Base-by-base conservation (phyloP, 495 filamentous ascomycete species). In the Pseudotulostoma volvatum region DNA sequence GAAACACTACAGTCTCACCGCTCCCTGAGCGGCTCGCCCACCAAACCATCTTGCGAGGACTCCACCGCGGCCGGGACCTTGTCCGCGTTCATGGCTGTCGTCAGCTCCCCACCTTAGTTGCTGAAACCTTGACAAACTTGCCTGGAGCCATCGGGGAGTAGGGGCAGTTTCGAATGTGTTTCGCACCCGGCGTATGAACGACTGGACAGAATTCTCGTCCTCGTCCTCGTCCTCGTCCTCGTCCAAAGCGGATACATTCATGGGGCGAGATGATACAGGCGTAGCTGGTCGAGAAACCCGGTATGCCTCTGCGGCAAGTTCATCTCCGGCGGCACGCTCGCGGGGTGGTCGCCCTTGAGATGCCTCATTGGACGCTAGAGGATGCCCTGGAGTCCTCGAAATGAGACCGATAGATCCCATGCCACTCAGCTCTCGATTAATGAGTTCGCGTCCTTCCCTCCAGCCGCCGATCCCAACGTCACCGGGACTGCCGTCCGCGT, bases 391-490 rank as follows among this genome's bases (percentile, higher is more conserved):
- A 51, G 57, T 34, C 47, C 47, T 33, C 41, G 54, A 49, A 23
- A 63, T 55, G 4, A 62, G 63, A 4, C 64, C 61, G 8, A 76
- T 51, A 13, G 68, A 68, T n/a, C 62, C 66, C 34, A 66, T 50
- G 0, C 77, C 79, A 36, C 79, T 74, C 13, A 92, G 53, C 52
- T 97, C 90, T 9, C 87, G 75, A 42, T 94, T 84, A 42, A 97
- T 94, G 9, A 97, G 67, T 19, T 85, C 84, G n/a, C 82, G 70
- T 9, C 90, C 90, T 62, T 97, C 90, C 23, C 87, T 68, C 90
- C 90, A 97, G 11, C 78, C 74, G 16, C 81, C 82, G n/a, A 74
- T 73, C 20, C 85, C 85, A 40, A 76, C 80, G 7, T 69, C 75
- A 18, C 68, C 60, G 3, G 63, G 62, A 35, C 69, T 70, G 28